Base-by-base conservation (phyloP, 2,329 filamentous ascomycete species). In the Hymenoscyphus occultus region DNA sequence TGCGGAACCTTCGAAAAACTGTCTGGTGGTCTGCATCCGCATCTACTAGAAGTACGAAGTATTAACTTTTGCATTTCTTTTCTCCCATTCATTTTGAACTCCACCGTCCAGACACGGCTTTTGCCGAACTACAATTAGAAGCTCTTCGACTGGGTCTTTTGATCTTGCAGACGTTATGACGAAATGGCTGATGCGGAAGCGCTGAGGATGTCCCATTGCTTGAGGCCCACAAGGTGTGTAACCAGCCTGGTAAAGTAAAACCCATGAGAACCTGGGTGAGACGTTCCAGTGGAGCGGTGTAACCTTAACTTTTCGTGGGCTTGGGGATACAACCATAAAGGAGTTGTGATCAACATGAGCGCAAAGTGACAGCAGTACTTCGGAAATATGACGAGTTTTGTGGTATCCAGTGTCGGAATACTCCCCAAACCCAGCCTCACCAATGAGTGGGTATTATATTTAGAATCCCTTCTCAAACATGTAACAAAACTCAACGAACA, bases 261-360 rank as follows among this genome's bases (percentile, higher is more conserved):
- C 10, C 19, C 48, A 19, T 54, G 48, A 22, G 48, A 54, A 31
- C 19, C 35, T 35, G 35, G 22, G 19, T 28, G 48, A 28, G 19
- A 54, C 19, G 19, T 51, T 22, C 45, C 45, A 19, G 48, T 28
- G 48, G 48, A 28, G 22, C 10, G 19, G 48, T 54, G 48, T 28
- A 54, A 54, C 48, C 48, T 54, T 54, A 28, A 54, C 9, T 54
- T 54, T 28, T 54, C 48, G 48, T 54, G 48, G 48, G 48, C 48
- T 54, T 54, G 48, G 48, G 48, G 22, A 54, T 54, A 54, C 48
- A 54, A 28, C 48, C 48, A 54, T 54, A 54, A 54, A 54, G n/a
- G 22, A 54, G 48, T 22, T 54, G 19, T 4, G 48, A 54, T 54
- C 48, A 54, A 22, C 19, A 54, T 54, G 22, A 54, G 48, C 48